A percentile compares a stretch with the other conserved stretches of the same genome.
Conservation (phyloP, 169 alveolate species). For the Perkinsus chesapeaki region DNA sequence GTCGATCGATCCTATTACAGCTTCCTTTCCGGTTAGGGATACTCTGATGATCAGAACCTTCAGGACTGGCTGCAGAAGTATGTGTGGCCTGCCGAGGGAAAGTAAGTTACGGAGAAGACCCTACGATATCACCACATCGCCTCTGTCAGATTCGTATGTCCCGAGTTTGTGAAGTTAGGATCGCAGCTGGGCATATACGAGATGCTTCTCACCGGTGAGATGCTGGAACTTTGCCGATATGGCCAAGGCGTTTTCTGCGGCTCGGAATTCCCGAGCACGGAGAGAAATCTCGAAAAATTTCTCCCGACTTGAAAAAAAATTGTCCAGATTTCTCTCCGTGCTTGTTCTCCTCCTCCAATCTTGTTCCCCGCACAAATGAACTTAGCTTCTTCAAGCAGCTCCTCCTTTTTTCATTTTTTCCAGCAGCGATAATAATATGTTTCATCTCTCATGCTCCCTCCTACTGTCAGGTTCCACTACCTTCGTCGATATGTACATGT, state of each 20-base stretch:
- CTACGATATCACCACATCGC: neutral
- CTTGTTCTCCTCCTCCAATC: too few species aligned
- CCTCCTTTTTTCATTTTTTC: too few species aligned
- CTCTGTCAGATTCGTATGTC: neutral
- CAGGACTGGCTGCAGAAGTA: conserved; percentile 15
- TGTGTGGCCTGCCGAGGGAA: conserved; percentile 22
- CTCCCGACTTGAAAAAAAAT: too few species aligned
- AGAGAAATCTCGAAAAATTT: too few species aligned
- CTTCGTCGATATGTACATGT: conserved; percentile 10
- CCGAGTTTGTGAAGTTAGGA: conserved; percentile 12
- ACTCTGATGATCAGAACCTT: conserved; percentile 15
- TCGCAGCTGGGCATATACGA: conserved; percentile 8
- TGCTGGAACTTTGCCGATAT: too few species aligned
- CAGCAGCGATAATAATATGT: neutral
- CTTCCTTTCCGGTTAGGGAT: neutral
- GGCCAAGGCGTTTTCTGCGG: too few species aligned
- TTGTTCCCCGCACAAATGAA: too few species aligned
- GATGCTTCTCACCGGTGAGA: conserved; percentile 11
- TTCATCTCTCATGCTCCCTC: neutral
- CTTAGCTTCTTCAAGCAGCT: too few species aligned
- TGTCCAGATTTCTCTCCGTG: too few species aligned
- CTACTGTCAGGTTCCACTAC: conserved; percentile 12
- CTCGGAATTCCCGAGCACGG: too few species aligned
- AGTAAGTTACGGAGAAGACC: neutral
- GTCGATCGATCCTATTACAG: neutral